These are phyloP conservation scores for Cladophialophora yegresii DNA, from an alignment of 2,329 filamentous ascomycete species.

Conservation along the genomic window DNA sequence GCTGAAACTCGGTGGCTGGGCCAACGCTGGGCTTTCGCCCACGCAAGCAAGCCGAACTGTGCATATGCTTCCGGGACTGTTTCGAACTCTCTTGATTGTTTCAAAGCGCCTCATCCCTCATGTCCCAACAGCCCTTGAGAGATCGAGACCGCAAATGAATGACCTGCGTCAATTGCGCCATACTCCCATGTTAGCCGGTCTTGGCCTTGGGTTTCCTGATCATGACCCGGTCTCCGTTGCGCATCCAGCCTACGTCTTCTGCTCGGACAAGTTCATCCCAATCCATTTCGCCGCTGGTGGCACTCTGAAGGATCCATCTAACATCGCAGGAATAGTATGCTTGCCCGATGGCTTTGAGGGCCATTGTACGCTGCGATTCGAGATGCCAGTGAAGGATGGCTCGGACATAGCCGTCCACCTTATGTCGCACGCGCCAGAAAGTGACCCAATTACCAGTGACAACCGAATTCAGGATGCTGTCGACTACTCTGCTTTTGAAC, in stretches of 20 bases:
- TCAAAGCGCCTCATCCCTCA: background rate
- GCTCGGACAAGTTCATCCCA: constrained; percentile 71
- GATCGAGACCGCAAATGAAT: constrained; percentile 1
- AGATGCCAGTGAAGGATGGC: constrained; percentile 81
- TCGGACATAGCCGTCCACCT: constrained; percentile 77
- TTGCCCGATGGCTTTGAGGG: constrained; percentile 82
- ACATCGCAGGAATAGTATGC: constrained; percentile 77
- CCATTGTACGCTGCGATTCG: constrained; percentile 69
- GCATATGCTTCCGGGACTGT: background rate
- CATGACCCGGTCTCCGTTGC: constrained; percentile 71
- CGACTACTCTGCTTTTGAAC: constrained; percentile 68
- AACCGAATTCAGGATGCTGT: constrained; percentile 68
- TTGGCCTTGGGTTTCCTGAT: constrained; percentile 61
- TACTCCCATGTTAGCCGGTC: background rate
- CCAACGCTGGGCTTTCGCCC: too few species aligned
- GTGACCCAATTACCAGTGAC: constrained; percentile 78
- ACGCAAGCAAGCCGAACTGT: background rate
- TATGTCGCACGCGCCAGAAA: constrained; percentile 70
- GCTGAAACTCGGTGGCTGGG: constrained; percentile 25
- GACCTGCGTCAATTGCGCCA: constrained; percentile 7
- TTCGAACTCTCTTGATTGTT: constrained; percentile 2
- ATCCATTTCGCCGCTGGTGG: constrained; percentile 47
- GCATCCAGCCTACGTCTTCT: constrained; percentile 81
- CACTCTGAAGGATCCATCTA: constrained; percentile 64
- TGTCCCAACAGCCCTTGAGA: background rate